Evolutionary conservation across 192 early-diverging fungal genomes (phyloP), one percentile per base, ranked within the genome.

Genomic region (Backusella westeae): DNA sequence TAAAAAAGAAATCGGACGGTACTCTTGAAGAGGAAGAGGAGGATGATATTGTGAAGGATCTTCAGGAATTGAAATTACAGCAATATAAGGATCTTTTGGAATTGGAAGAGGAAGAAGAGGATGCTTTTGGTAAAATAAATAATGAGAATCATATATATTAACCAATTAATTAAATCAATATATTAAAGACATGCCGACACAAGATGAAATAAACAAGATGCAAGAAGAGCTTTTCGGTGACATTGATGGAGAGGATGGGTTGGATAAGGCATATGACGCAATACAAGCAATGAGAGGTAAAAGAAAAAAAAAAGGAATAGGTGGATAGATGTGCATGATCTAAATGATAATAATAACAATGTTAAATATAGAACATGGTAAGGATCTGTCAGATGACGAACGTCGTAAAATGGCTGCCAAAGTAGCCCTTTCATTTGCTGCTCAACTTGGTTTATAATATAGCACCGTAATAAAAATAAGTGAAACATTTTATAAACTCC

Each of bases 371-470:
- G 89, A 88, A 70, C 77, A 84, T 76, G 83, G 86, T n/a, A 82
- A 84, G 52, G 67, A 66, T 34, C 74, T 90, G 69, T 74, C 84
- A n/a, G 89, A 90, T 71, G 77, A 78, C n/a, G 89, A 90, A 34
- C 72, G 89, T 35, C 80, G 87, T 10, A 82, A 83, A 66, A 71
- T 90, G 32, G 89, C 89, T 4, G 89, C 89, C 17, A 56, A 81
- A 42, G 89, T 90, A 6, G 89, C 89, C 9, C 75, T 84, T 21
- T 88, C 89, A 17, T 90, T 90, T 81, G 86, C 82, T 34, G 73
- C 82, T 17, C 79, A 83, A 32, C 53, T 81, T 35, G 80, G 76
- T 26, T 21, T 80, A 34, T 75, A 80, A 74, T 17, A 8, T 17
- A 35, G 39, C 10, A 39, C 9, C 14, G 3, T 21, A 56, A 56